Base-by-base conservation (phyloP, 805 yeast genomes). In the Torulaspora maleeae region DNA sequence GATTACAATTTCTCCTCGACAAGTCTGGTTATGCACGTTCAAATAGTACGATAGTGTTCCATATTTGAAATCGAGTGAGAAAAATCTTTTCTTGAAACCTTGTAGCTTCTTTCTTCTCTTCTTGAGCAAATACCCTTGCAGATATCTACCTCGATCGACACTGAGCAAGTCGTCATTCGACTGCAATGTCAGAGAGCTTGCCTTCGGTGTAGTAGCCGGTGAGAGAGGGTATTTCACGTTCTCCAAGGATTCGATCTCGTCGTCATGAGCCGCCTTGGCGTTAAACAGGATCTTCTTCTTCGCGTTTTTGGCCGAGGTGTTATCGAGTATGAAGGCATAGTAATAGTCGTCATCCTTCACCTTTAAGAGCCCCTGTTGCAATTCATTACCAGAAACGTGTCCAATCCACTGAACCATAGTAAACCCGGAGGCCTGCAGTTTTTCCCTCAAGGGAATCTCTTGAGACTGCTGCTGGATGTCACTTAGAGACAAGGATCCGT, bases 1-100 rank as follows among this genome's bases (percentile, higher is more conserved):
- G 39, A 93, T 79, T 29, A 91, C 95, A 87, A 93, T 88, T 58
- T 87, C 89, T 45, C 99, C 99, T 45, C 98, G 75, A 39, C 66
- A 60, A 38, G 87, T 74, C 53, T 81, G 80, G 34, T 87, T 80
- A 38, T 80, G 79, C 36, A 78, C 81, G 63, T 84, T 82, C 47
- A 79, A 63, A 61, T 84, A 87, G 64, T 93, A 93, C 35, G 88
- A 86, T 37, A 93, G 72, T 1, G 91, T 80, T 19, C 95, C 93
- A 54, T 84, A 81, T 61, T 81, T 81, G 69, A 82, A 78, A 63
- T 90, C 95, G 48, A 93, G 76, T 1, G 85, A 76, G 61, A 93
- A 93, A 63, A 82, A 89, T 41, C 99, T 72, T 59, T 85, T 84
- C 33, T 85, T 83, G 58, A 83, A 93, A 3, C 95, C 95, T 65